These are phyloP conservation scores for Primulina huaijiensis DNA, from an alignment of 257 asterid genomes.

Conservation along the genomic window DNA sequence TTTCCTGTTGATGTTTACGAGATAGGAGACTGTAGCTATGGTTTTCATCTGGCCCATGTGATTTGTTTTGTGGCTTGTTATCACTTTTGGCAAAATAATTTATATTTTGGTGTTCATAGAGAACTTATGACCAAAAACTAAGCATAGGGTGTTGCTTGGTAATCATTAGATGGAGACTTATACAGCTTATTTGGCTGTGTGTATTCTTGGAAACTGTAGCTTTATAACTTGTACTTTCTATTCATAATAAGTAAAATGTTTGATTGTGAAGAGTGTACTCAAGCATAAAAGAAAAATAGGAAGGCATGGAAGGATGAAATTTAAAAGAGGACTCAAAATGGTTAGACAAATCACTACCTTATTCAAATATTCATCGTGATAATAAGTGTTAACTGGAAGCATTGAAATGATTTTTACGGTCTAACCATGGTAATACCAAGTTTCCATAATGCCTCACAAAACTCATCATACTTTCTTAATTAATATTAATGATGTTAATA, in stretches of 20 bases:
- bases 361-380: not conserved
- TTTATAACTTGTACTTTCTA: too few species aligned
- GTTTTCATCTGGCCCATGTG: constrained; percentile 9
- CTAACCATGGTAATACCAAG: not conserved
- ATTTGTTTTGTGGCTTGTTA: constrained; percentile 5
- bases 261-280: not conserved
- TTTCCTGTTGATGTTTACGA: constrained; percentile 7
- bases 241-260: too few species aligned
- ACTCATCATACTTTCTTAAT: not conserved
- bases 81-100: not conserved
- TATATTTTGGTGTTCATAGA: constrained; percentile 2
- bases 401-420: too few species aligned
- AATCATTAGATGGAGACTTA: not conserved
- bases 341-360: not conserved
- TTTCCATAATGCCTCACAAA: not conserved
- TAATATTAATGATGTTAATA: not conserved
- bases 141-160: constrained; percentile 2
- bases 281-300: not conserved
- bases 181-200: not conserved
- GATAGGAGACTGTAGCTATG: not conserved
- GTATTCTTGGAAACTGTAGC: too few species aligned
- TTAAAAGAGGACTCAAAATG: not conserved
- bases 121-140: constrained; percentile 1
- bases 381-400: not conserved
- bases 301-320: not conserved